phyloP scores from a whole-genome alignment of 2,329 filamentous ascomycete species.

The Aspergillus sp. region DNA sequence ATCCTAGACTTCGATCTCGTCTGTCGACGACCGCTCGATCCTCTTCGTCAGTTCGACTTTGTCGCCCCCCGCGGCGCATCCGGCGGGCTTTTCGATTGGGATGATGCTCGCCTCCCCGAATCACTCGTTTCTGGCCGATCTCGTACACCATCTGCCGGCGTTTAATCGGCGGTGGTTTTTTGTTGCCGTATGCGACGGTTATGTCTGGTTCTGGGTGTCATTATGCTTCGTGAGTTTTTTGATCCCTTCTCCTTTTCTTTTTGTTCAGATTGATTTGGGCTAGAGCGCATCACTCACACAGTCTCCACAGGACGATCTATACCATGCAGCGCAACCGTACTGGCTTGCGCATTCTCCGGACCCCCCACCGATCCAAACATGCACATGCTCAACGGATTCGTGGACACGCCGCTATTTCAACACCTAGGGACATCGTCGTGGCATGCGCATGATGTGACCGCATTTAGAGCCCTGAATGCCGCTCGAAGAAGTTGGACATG shows the following conservation, averaged over 20 bases:
- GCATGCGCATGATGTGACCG: conserved; percentile 40
- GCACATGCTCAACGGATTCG: conserved; percentile 42
- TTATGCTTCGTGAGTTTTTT: conserved; percentile 41
- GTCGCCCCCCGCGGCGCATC: conserved; percentile 44
- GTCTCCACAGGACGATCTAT: conserved; percentile 34
- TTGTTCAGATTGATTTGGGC: not conserved
- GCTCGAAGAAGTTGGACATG: not conserved
- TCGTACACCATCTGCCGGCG: conserved; percentile 33
- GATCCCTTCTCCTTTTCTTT: not conserved
- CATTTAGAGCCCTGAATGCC: conserved; percentile 1
- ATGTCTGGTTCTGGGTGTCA: conserved; percentile 49
- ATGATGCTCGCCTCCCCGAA: conserved; percentile 43
- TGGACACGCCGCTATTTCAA: conserved; percentile 42
- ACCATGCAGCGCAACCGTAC: conserved; percentile 33
- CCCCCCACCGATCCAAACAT: conserved; percentile 25
- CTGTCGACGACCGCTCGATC: conserved; percentile 41
- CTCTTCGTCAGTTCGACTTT: conserved; percentile 42
- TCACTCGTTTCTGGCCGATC: conserved; percentile 34
- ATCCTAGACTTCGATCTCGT: conserved; percentile 40
- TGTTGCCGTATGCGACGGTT: conserved; percentile 42
- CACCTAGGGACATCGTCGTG: conserved; percentile 46
- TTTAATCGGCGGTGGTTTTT: conserved; percentile 44
- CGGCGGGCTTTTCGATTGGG: conserved; percentile 42
- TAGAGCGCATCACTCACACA: not conserved
- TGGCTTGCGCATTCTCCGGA: conserved; percentile 37